Percentiles rank a stretch among this genome's conserved stretches.
Evolutionary conservation across 768 basidiomycete genomes (phyloP).

Genomic region (Arthromyces matolae): DNA sequence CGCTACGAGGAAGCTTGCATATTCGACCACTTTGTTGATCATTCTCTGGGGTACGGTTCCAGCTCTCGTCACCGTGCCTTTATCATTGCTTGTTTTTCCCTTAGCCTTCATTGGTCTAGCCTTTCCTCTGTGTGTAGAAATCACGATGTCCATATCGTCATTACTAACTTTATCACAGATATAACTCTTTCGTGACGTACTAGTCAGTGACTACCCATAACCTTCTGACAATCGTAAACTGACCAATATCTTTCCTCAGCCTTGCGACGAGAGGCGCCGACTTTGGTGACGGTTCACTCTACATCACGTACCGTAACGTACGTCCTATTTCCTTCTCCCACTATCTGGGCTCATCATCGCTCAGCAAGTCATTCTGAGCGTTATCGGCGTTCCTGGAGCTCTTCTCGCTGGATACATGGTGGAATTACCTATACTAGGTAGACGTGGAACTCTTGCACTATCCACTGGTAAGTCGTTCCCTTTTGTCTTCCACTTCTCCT

Average conservation of each 20-base stretch:
- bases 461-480: slow-evolving; percentile 50
- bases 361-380: slow-evolving; percentile 68
- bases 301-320: slow-evolving; percentile 75
- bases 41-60: slow-evolving; percentile 40
- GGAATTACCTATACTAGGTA: slow-evolving; percentile 58
- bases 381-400: slow-evolving; percentile 68
- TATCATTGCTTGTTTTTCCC: neutral
- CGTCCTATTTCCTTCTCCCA: neutral
- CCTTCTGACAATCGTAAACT: neutral
- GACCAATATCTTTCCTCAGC: slow-evolving; percentile 28
- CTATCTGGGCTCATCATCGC: neutral
- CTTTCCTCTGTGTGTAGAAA: slow-evolving; percentile 66
- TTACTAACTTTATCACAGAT: slow-evolving; percentile 18
- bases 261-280: slow-evolving; percentile 62
- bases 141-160: slow-evolving; percentile 28
- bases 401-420: slow-evolving; percentile 71
- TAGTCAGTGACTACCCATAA: slow-evolving; percentile 33
- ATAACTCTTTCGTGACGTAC: slow-evolving; percentile 53
- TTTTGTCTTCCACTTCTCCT: neutral
- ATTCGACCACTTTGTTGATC: slow-evolving; percentile 61
- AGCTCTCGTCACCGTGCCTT: neutral
- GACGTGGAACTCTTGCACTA: slow-evolving; percentile 62
- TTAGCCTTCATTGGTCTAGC: slow-evolving; percentile 73
- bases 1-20: slow-evolving; percentile 57
- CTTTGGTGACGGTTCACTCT: slow-evolving; percentile 65